Conservation (phyloP, 805 yeast species). For the Candida boidinii region DNA sequence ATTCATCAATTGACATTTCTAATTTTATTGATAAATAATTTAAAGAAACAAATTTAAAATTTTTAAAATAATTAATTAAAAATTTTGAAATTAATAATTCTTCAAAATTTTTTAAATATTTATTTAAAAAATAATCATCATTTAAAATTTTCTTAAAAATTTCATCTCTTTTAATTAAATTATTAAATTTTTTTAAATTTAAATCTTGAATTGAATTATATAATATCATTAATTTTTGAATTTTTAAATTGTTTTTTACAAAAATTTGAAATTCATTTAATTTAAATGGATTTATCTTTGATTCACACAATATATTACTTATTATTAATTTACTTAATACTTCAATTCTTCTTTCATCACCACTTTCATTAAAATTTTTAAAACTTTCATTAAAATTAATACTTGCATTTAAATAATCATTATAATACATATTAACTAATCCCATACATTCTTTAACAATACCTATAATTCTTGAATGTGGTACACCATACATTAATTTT, state of each 20-base stretch:
- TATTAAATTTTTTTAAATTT: slow-evolving; percentile 16
- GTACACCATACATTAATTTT: slow-evolving; percentile 50
- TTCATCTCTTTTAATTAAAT: slow-evolving; percentile 7
- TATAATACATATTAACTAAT: slow-evolving; percentile 49
- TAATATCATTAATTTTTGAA: slow-evolving; percentile 16
- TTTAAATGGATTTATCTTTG: slow-evolving; percentile 62
- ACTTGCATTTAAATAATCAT: slow-evolving; percentile 48
- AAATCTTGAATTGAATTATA: slow-evolving; percentile 18
- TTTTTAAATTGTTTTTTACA: slow-evolving; percentile 8
- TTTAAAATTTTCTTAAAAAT: slow-evolving; percentile 6
- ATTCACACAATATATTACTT: slow-evolving; percentile 53
- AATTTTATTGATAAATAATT: slow-evolving; percentile 11
- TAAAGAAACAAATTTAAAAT: slow-evolving; percentile 16
- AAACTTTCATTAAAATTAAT: slow-evolving; percentile 41
- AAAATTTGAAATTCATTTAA: slow-evolving; percentile 54
- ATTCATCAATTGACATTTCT: slow-evolving; percentile 8
- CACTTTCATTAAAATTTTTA: slow-evolving; percentile 43
- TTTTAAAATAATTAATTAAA: slow-evolving; percentile 11
- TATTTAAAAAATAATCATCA: slow-evolving; percentile 9
- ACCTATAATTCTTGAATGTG: slow-evolving; percentile 70
- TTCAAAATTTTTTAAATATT: slow-evolving; percentile 17
- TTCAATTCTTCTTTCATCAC: slow-evolving; percentile 47
- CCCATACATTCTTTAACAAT: slow-evolving; percentile 75
- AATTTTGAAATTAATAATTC: slow-evolving; percentile 18
- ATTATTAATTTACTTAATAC: slow-evolving; percentile 56